Base-by-base conservation (phyloP, 2,329 filamentous ascomycete genomes). In the Xylaria sp. region DNA sequence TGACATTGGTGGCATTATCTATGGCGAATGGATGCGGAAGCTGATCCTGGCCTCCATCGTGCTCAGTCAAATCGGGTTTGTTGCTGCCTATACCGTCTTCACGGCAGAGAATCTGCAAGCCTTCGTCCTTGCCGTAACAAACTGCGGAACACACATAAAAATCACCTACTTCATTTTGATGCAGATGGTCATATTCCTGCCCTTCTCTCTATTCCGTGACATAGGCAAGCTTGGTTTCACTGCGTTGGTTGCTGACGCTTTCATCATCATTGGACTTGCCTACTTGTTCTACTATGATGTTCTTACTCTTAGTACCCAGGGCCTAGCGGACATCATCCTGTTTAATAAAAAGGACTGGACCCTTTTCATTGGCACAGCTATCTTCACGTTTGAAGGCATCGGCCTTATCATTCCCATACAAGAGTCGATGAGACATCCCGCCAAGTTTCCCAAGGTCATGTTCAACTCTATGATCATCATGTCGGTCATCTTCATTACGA, bases 351-450 rank as follows among this genome's bases (percentile, higher is more conserved):
- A 92, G 69, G 91, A 94, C 79, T 99, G 97, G 96, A 97, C 96
- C 0, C 87, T 99, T 4, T 98, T 99, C 80, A 99, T 99, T 76
- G 97, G 96, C 70, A 99, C 97, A 0, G 96, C 97, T 34, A 98
- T 99, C 79, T 99, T 99, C 83, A 98, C 96, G 0, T 99, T 98
- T 78, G 96, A 99, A 79, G 96, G 96, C 34, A 97, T 99, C 70
- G 97, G 96, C 13, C 89, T 99, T 58, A 97, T 99, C 80, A 98
- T 99, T 71, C 96, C 97, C 0, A 98, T 99, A 69, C 97, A 99
- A 81, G 94, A 97, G 77, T 97, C 94, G 25, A 99, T 99, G 96
- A 92, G 91, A 78, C 86, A 94, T 51, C 97, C 95, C 0, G 86
- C 90, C 73, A 95, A 97, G 79, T 99, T 99, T 81, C 94, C 96